Conservation (phyloP, 1,139 yeast species). For the Zhuliangozyma blackwelliae region DNA sequence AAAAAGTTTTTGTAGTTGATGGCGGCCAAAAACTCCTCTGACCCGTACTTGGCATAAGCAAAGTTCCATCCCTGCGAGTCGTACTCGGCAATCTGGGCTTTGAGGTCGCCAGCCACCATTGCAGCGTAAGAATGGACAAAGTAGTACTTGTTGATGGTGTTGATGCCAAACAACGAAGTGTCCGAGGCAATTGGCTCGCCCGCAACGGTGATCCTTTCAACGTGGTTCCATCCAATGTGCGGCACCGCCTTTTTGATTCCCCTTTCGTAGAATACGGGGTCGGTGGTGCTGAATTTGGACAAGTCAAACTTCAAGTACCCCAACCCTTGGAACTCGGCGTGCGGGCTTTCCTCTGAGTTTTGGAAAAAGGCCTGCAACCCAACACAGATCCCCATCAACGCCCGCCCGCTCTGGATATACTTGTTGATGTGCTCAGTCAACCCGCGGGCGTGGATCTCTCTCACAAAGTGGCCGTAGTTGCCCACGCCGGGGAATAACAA, state of each 20-base stretch:
- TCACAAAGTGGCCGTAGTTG: conserved; percentile 89
- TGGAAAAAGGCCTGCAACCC: conserved; percentile 82
- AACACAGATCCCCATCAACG: conserved; percentile 95
- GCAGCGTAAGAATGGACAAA: conserved; percentile 95
- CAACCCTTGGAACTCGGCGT: conserved; percentile 47
- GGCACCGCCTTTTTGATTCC: conserved; percentile 70
- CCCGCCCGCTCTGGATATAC: conserved; percentile 69
- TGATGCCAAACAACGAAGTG: conserved; percentile 54
- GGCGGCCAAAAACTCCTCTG: conserved; percentile 83
- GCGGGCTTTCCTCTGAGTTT: conserved; percentile 72
- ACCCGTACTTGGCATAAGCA: conserved; percentile 70
- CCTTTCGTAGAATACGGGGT: conserved; percentile 20
- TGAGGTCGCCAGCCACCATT: conserved; percentile 36
- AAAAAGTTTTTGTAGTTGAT: conserved; percentile 69
- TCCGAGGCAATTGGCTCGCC: conserved; percentile 13
- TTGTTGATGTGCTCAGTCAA: conserved; percentile 61
- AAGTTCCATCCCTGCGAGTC: conserved; percentile 67
- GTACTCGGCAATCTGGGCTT: conserved; percentile 24
- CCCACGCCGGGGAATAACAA: conserved; percentile 93
- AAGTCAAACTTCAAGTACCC: conserved; percentile 49
- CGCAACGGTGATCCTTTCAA: conserved; percentile 16
- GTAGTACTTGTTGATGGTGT: conserved; percentile 69
- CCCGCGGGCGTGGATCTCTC: conserved; percentile 56
- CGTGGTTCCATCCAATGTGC: conserved; percentile 88
- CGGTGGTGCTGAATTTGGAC: conserved; percentile 53